Evolutionary conservation across 352 stramenopile genomes (phyloP).

Genomic region (Phytophthora tentaculata): DNA sequence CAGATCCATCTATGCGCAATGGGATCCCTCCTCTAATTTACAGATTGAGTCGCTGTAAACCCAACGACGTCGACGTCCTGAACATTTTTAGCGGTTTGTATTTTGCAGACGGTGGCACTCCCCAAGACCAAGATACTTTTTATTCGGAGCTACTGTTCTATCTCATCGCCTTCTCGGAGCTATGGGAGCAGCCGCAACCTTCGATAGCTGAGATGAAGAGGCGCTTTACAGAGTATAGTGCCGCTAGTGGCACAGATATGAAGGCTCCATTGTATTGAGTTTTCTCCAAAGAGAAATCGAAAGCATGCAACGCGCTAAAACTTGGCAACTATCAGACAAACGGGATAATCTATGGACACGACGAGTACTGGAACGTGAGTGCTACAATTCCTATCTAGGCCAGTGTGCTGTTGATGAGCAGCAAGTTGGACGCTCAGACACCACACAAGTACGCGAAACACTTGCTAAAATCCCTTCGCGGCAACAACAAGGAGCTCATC

Average conservation of each 20-base stretch:
- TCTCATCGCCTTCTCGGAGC: not conserved
- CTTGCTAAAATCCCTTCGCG: not conserved
- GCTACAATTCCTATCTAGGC: not conserved
- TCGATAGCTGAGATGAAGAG: not conserved
- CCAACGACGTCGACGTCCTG: not conserved
- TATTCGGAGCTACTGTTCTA: not conserved
- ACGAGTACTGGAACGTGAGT: too few species aligned
- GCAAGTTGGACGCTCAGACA: not conserved
- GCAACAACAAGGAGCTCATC: not conserved
- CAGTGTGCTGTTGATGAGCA: not conserved
- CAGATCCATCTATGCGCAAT: not conserved
- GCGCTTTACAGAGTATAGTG: not conserved
- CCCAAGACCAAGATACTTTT: not conserved
- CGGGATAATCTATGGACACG: not conserved
- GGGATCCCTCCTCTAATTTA: not conserved
- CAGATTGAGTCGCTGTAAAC: not conserved
- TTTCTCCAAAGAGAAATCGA: not conserved
- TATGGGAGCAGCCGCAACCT: not conserved
- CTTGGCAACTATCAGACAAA: not conserved
- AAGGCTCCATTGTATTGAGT: not conserved
- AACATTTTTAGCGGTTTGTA: not conserved
- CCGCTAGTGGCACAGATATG: not conserved
- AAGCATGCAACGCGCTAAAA: not conserved
- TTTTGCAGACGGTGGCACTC: not conserved
- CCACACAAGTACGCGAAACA: not conserved